A percentile compares a stretch with the other conserved stretches of the same genome.
Conservation (phyloP, 805 yeast genomes). For the Sugiyamaella lignohabitans region DNA sequence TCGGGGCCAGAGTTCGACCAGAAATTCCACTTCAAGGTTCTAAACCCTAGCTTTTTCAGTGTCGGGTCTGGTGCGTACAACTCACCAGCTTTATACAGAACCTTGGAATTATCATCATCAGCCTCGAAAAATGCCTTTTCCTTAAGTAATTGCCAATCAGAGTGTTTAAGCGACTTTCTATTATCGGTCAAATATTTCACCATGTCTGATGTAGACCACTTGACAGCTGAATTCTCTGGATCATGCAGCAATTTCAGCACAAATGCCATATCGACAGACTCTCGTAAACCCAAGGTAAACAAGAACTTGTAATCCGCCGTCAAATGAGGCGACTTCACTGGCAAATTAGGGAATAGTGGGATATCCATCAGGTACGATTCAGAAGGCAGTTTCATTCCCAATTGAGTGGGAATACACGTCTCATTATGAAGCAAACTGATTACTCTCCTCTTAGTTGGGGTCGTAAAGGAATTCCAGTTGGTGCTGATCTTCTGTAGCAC, state of each 20-base stretch:
- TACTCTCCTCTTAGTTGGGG: slow-evolving; percentile 10
- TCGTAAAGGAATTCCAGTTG: slow-evolving; percentile 24
- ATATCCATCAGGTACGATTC: slow-evolving; percentile 31
- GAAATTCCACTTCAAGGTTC: slow-evolving; percentile 25
- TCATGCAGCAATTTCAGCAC: slow-evolving; percentile 31
- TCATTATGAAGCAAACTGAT: slow-evolving; percentile 12
- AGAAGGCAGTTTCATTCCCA: slow-evolving; percentile 31
- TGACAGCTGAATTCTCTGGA: slow-evolving; percentile 18
- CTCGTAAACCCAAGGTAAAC: slow-evolving; percentile 30
- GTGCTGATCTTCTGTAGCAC: slow-evolving; percentile 23
- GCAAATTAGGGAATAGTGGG: slow-evolving; percentile 33
- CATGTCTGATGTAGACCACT: slow-evolving; percentile 33
- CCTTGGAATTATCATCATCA: slow-evolving; percentile 8
- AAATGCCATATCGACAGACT: slow-evolving; percentile 34
- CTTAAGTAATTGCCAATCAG: slow-evolving; percentile 30
- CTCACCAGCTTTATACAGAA: slow-evolving; percentile 20
- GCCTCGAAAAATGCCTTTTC: slow-evolving; percentile 28
- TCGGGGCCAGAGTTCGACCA: slow-evolving; percentile 27
- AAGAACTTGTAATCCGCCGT: slow-evolving; percentile 19
- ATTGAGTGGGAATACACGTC: slow-evolving; percentile 34
- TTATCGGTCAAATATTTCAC: slow-evolving; percentile 31
- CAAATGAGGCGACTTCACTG: slow-evolving; percentile 27
- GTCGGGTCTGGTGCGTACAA: slow-evolving; percentile 30
- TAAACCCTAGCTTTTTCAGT: slow-evolving; percentile 26
- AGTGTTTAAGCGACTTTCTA: slow-evolving; percentile 20